A percentile compares a stretch with the other conserved stretches of the same genome.
phyloP scores from a whole-genome alignment of 345 rosid species.

The Sapria himalayana region DNA sequence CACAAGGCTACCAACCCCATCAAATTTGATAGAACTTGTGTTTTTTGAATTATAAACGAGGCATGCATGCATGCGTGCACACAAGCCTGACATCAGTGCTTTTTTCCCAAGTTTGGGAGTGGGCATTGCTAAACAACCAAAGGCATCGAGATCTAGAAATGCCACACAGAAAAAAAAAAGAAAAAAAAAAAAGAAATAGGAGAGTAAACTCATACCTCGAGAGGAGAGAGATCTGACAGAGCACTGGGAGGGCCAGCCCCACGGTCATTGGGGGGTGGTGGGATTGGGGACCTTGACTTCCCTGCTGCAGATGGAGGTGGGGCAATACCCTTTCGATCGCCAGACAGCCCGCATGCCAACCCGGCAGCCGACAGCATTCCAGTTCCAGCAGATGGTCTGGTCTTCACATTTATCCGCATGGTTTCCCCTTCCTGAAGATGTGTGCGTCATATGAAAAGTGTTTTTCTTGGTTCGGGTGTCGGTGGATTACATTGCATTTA shows the following conservation, averaged over 20 bases:
- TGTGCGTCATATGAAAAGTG: too few relatives aligned
- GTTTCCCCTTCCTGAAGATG: slow-evolving; percentile 99
- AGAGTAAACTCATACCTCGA: slow-evolving; percentile 30
- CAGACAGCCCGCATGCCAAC: slow-evolving; percentile 30
- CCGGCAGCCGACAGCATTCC: slow-evolving; percentile 97
- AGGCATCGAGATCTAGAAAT: too few relatives aligned
- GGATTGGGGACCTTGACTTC: slow-evolving; percentile 58
- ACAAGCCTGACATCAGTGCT: background rate
- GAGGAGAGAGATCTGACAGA: slow-evolving; percentile 49
- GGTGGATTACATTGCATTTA: too few relatives aligned
- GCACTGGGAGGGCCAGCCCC: slow-evolving; percentile 28
- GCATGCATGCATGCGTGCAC: background rate
- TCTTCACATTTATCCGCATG: slow-evolving; percentile 88
- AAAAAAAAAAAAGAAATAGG: background rate
- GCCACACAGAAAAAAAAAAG: background rate
- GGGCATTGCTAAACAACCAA: too few relatives aligned
- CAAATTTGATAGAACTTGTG: too few relatives aligned
- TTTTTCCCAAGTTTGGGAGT: background rate
- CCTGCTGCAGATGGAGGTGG: slow-evolving; percentile 57
- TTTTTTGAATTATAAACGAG: too few relatives aligned
- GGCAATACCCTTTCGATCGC: slow-evolving; percentile 39
- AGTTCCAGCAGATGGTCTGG: slow-evolving; percentile 58
- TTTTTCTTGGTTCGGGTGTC: too few relatives aligned
- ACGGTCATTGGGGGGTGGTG: slow-evolving; percentile 92
- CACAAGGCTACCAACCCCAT: too few relatives aligned